A percentile compares a stretch with the other conserved stretches of the same genome.
These are phyloP conservation scores for Vanrija sp. DNA, from an alignment of 1,284 basidiomycete species.

Conservation along the genomic window DNA sequence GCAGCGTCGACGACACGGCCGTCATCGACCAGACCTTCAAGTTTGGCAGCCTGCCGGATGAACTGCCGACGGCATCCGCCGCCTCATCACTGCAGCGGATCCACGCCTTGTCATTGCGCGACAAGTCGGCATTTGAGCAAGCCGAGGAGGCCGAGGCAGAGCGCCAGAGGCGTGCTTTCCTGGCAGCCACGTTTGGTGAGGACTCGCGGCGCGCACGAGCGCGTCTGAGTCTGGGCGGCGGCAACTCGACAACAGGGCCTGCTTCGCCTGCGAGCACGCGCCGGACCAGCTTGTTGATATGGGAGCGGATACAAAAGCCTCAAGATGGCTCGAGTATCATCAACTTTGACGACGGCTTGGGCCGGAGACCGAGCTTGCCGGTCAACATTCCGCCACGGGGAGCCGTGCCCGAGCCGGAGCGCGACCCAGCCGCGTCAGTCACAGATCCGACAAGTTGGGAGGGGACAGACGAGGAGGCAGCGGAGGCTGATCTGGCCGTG, in stretches of 20 bases:
- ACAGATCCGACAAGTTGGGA: constrained; percentile 18
- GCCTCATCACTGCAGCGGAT: constrained; percentile 10
- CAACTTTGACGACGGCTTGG: background rate
- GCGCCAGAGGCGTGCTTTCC: constrained; percentile 42
- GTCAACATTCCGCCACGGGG: constrained; percentile 9
- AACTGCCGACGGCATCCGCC: background rate
- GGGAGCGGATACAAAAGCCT: constrained; percentile 32
- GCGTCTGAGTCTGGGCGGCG: constrained; percentile 37
- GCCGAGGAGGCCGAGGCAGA: constrained; percentile 47
- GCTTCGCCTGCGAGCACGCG: constrained; percentile 23
- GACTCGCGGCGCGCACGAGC: constrained; percentile 40
- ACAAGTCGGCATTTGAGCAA: constrained; percentile 31
- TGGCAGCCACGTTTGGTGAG: constrained; percentile 42
- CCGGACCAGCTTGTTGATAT: constrained; percentile 37
- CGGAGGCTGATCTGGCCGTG: too few relatives aligned
- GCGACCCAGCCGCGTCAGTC: background rate
- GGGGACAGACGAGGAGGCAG: too few relatives aligned
- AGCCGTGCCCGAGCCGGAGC: too few relatives aligned
- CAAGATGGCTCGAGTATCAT: background rate
- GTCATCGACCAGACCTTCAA: constrained; percentile 28
- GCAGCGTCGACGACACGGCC: constrained; percentile 24
- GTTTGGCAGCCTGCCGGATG: constrained; percentile 25
- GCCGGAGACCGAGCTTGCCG: constrained; percentile 13
- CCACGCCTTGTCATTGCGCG: constrained; percentile 1
- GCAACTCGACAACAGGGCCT: constrained; percentile 12